These are phyloP conservation scores for Dioscorea zingiberensis DNA, from an alignment of 106 monocot species.

Conservation along the genomic window DNA sequence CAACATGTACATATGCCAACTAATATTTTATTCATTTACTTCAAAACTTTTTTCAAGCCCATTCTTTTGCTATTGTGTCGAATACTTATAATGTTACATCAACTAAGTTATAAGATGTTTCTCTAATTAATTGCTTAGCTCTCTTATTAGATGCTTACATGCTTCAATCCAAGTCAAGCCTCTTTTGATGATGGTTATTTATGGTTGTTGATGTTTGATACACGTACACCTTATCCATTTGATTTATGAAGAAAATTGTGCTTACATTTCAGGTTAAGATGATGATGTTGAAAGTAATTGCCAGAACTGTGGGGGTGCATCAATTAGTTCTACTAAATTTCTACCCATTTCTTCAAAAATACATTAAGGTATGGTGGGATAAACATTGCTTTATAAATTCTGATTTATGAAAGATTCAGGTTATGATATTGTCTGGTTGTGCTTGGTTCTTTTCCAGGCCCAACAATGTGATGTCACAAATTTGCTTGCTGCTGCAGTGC, in stretches of 20 bases:
- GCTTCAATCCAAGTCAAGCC: too few relatives aligned
- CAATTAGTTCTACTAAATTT: conserved; percentile 71
- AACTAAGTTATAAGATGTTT: too few relatives aligned
- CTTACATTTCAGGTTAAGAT: conserved; percentile 64
- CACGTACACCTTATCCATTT: neutral
- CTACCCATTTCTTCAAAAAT: conserved; percentile 88
- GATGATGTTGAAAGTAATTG: conserved; percentile 94
- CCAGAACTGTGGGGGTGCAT: conserved; percentile 83
- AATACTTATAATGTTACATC: too few relatives aligned
- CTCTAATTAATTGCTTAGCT: too few relatives aligned
- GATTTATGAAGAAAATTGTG: conserved; percentile 10
- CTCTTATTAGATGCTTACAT: too few relatives aligned
- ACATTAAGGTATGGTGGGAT: conserved; percentile 63
- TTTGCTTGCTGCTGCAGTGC: conserved; percentile 89
- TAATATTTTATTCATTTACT: too few relatives aligned
- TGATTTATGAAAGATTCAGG: neutral
- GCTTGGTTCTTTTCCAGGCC: conserved; percentile 67
- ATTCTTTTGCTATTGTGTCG: too few relatives aligned
- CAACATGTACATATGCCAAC: too few relatives aligned
- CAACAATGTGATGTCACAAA: conserved; percentile 90
- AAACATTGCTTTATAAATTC: too few relatives aligned
- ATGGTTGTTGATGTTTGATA: neutral
- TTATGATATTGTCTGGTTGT: conserved; percentile 4
- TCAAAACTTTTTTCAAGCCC: too few relatives aligned
- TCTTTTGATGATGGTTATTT: too few relatives aligned